Evolutionary conservation across 2,329 filamentous ascomycete genomes (phyloP).

Genomic region (Colletotrichum cuscutae): DNA sequence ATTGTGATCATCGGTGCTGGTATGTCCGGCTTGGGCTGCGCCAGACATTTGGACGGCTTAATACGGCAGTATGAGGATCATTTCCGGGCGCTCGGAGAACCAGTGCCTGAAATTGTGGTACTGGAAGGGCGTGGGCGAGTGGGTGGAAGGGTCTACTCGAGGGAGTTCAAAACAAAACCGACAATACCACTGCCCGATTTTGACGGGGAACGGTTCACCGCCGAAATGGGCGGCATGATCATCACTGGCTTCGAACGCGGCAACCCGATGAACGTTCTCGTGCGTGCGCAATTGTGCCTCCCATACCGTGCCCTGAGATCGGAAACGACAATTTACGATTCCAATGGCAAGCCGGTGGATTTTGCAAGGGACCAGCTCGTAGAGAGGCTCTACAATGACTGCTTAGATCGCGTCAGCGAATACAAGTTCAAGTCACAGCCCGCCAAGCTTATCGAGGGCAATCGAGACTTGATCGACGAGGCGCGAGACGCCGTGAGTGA

Average conservation of each 20-base stretch:
- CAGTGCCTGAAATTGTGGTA: conserved; percentile 78
- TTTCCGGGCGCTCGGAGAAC: conserved; percentile 73
- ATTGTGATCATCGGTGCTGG: conserved; percentile 92
- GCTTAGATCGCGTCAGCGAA: conserved; percentile 88
- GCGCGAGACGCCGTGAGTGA: conserved; percentile 82
- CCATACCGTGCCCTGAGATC: conserved; percentile 84
- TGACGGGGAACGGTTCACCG: conserved; percentile 76
- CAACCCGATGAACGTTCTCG: conserved; percentile 90
- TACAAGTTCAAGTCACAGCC: conserved; percentile 84
- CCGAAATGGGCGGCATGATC: conserved; percentile 98
- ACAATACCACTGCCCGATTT: conserved; percentile 60
- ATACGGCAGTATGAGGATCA: conserved; percentile 81
- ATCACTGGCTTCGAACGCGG: conserved; percentile 97
- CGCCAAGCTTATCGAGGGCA: conserved; percentile 80
- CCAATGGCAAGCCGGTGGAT: conserved; percentile 81
- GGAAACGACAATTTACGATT: conserved; percentile 91
- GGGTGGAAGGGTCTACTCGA: conserved; percentile 94
- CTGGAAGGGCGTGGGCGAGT: conserved; percentile 89
- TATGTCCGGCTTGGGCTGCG: conserved; percentile 92
- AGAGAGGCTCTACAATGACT: conserved; percentile 94
- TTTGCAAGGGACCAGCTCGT: conserved; percentile 82
- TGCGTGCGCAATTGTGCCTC: conserved; percentile 89
- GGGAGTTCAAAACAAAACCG: conserved; percentile 69
- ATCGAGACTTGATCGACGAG: conserved; percentile 82
- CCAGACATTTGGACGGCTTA: conserved; percentile 88